Conservation (phyloP, 805 yeast genomes). For the Hanseniaspora valbyensis region DNA sequence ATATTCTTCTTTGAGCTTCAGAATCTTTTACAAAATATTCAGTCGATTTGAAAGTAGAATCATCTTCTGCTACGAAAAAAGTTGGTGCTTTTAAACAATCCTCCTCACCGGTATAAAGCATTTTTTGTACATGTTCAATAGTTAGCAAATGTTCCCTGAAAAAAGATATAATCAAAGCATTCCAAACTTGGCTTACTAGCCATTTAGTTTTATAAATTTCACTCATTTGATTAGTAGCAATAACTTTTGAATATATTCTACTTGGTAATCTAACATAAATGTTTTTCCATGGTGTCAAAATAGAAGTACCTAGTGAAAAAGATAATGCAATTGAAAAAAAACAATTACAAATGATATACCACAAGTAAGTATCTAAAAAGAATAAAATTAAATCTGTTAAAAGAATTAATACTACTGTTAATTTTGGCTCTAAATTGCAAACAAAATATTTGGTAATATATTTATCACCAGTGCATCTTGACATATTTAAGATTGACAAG, state of each 20-base stretch:
- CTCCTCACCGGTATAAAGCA: constrained; percentile 46
- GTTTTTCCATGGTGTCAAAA: constrained; percentile 85
- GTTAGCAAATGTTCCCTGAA: constrained; percentile 69
- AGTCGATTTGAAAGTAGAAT: constrained; percentile 45
- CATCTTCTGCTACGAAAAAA: constrained; percentile 75
- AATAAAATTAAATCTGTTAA: constrained; percentile 57
- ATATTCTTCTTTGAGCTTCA: constrained; percentile 73
- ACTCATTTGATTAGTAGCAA: constrained; percentile 41
- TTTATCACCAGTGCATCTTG: constrained; percentile 50
- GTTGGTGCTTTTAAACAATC: constrained; percentile 53
- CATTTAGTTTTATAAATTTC: constrained; percentile 41
- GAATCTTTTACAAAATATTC: constrained; percentile 50
- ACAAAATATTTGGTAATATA: constrained; percentile 27
- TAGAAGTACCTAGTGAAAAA: constrained; percentile 63
- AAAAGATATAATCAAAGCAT: constrained; percentile 72
- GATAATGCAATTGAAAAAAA: constrained; percentile 61
- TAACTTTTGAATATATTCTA: constrained; percentile 59
- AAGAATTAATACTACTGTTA: constrained; percentile 44
- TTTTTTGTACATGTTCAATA: constrained; percentile 56
- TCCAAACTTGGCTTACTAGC: constrained; percentile 66
- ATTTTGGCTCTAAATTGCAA: constrained; percentile 47
- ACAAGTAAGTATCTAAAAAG: constrained; percentile 69
- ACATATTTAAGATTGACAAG: constrained; percentile 43
- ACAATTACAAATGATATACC: constrained; percentile 79
- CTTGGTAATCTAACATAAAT: constrained; percentile 66